Evolutionary conservation across 2,329 filamentous ascomycete species (phyloP).

Genomic region (Aspergillus tubingensis): DNA sequence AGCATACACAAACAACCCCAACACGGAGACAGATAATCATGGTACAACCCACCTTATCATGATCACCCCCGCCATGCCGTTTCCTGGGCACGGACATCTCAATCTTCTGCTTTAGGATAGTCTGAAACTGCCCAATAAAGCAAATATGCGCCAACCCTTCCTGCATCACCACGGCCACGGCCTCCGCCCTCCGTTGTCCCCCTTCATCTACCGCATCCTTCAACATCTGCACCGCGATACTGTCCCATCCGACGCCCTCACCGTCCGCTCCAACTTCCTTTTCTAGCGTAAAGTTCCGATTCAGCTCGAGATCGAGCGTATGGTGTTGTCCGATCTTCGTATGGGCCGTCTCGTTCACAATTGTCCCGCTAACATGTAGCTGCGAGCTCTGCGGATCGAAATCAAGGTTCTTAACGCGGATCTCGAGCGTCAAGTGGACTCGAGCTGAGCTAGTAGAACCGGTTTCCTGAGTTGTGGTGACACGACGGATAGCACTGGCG

Average conservation of each 20-base stretch:
- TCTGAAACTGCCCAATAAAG: conserved; percentile 53
- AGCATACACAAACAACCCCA: background rate
- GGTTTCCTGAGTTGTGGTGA: conserved; percentile 61
- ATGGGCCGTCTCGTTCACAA: conserved; percentile 66
- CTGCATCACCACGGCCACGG: conserved; percentile 91
- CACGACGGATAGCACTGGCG: conserved; percentile 66
- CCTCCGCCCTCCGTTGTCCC: conserved; percentile 71
- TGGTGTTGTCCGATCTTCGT: conserved; percentile 69
- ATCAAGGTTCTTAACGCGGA: conserved; percentile 66
- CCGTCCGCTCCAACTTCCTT: conserved; percentile 63
- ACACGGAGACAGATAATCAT: background rate
- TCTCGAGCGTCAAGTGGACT: conserved; percentile 65
- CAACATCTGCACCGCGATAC: conserved; percentile 76
- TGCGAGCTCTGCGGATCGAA: conserved; percentile 70
- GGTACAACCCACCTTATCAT: conserved; percentile 45
- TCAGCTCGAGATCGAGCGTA: conserved; percentile 80
- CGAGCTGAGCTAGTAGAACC: conserved; percentile 65
- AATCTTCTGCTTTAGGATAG: conserved; percentile 51
- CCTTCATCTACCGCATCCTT: conserved; percentile 72
- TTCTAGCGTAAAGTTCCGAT: conserved; percentile 83
- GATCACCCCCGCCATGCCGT: conserved; percentile 49
- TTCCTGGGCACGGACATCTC: conserved; percentile 52
- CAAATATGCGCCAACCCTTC: conserved; percentile 62
- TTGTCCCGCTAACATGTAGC: conserved; percentile 67
- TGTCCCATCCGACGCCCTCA: conserved; percentile 73